Evolutionary conservation across 768 basidiomycete species (phyloP).

Genomic region (Hypholoma sublateritium): DNA sequence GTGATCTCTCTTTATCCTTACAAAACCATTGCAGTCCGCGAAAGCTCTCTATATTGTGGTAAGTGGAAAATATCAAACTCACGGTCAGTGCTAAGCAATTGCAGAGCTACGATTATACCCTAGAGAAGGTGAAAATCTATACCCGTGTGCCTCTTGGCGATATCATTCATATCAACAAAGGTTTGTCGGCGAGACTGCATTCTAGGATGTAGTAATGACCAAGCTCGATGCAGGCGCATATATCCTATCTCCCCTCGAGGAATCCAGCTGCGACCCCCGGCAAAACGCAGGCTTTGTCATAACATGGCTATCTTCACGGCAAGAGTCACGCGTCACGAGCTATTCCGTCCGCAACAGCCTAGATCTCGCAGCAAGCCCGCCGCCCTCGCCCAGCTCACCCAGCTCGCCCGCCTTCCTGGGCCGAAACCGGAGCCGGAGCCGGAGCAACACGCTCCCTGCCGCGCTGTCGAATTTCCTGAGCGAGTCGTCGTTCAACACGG

Average conservation of each 20-base stretch:
- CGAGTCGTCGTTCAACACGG: constrained; percentile 23
- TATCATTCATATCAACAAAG: constrained; percentile 76
- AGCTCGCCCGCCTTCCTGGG: constrained; percentile 17
- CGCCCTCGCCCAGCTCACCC: constrained; percentile 17
- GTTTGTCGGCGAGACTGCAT: constrained; percentile 33
- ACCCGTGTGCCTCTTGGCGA: constrained; percentile 87
- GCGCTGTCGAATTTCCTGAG: constrained; percentile 17
- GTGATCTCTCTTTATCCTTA: background rate
- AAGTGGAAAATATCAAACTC: constrained; percentile 26
- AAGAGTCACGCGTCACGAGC: constrained; percentile 76
- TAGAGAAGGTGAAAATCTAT: constrained; percentile 89
- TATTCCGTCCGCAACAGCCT: constrained; percentile 82
- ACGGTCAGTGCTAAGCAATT: background rate
- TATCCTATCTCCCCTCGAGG: constrained; percentile 91
- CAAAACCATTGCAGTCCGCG: constrained; percentile 24
- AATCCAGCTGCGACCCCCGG: constrained; percentile 80
- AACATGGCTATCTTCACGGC: constrained; percentile 71
- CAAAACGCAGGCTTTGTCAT: constrained; percentile 91
- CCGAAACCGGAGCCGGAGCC: constrained; percentile 8
- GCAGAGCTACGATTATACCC: constrained; percentile 90
- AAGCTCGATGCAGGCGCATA: constrained; percentile 68
- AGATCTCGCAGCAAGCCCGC: constrained; percentile 23
- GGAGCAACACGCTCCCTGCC: constrained; percentile 24
- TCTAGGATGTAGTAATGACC: constrained; percentile 6
- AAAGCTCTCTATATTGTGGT: constrained; percentile 79